Conservation (phyloP, 2,329 filamentous ascomycete species). For the Decorospora gaudefroyi region DNA sequence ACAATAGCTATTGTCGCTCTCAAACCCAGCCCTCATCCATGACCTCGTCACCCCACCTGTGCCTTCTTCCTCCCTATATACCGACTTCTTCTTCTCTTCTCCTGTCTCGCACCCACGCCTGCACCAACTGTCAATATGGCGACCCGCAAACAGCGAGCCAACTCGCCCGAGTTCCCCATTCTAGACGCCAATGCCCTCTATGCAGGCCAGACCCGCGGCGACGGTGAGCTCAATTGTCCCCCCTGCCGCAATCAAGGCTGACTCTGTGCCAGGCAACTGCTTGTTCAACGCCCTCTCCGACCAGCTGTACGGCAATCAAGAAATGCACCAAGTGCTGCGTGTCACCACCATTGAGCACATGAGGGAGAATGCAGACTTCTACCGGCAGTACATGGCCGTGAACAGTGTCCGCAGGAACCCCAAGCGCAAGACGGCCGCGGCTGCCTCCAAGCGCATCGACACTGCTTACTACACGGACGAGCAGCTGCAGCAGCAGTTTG, state of each 20-base stretch:
- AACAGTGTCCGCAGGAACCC: slow-evolving; percentile 59
- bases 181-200: slow-evolving; percentile 63
- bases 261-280: slow-evolving; percentile 63
- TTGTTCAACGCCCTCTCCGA: slow-evolving; percentile 70
- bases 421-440: slow-evolving; percentile 60
- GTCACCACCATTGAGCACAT: slow-evolving; percentile 65
- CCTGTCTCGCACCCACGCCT: slow-evolving; percentile 37
- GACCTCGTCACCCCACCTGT: slow-evolving; percentile 33
- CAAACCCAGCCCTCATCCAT: slow-evolving; percentile 29
- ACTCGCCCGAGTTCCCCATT: slow-evolving; percentile 57
- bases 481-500: slow-evolving; percentile 59
- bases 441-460: slow-evolving; percentile 51
- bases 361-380: slow-evolving; percentile 63
- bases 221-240: slow-evolving; percentile 58
- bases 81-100: slow-evolving; percentile 43
- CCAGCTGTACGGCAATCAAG: slow-evolving; percentile 66
- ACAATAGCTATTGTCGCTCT: slow-evolving; percentile 12
- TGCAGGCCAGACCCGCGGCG: slow-evolving; percentile 62
- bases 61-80: slow-evolving; percentile 30
- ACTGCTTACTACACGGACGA: slow-evolving; percentile 56
- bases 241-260: slow-evolving; percentile 21
- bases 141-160: slow-evolving; percentile 36
- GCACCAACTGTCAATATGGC: slow-evolving; percentile 39
- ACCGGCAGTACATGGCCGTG: slow-evolving; percentile 66
- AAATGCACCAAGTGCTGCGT: slow-evolving; percentile 63